A percentile compares a stretch with the other conserved stretches of the same genome.
These are phyloP conservation scores for Tanacetum coccineum DNA, from an alignment of 129 eudicot species.

Conservation along the genomic window DNA sequence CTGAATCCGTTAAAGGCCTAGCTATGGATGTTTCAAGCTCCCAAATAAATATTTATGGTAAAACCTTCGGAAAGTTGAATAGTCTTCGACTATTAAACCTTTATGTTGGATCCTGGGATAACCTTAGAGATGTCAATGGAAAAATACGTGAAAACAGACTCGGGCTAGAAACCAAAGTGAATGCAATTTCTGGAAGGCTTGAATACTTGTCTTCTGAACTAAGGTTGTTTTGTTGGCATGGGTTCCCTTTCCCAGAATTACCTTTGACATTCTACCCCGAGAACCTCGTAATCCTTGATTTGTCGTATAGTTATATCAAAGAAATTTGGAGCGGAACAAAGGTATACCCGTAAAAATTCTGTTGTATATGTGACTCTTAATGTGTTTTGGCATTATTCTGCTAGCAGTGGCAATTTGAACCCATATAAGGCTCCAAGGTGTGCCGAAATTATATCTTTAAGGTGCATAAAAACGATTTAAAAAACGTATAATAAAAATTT, in stretches of 20 bases:
- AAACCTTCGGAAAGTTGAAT: slow-evolving; percentile 30
- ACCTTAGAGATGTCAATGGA: not conserved
- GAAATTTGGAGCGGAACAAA: slow-evolving; percentile 33
- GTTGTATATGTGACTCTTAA: not conserved
- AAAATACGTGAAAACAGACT: slow-evolving; percentile 9
- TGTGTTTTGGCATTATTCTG: too few species aligned
- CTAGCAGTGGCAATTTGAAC: not conserved
- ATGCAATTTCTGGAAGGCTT: slow-evolving; percentile 23
- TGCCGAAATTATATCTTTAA: too few species aligned
- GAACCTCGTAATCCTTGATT: too few species aligned
- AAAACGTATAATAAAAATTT: too few species aligned
- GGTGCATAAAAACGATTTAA: too few species aligned
- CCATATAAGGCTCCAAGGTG: too few species aligned
- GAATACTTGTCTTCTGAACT: too few species aligned
- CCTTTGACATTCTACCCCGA: too few species aligned
- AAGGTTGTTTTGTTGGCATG: too few species aligned
- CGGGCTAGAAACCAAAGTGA: slow-evolving; percentile 34
- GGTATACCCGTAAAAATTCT: slow-evolving; percentile 22
- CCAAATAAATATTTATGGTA: not conserved
- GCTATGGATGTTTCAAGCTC: slow-evolving; percentile 14
- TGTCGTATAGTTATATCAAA: too few species aligned
- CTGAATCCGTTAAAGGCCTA: slow-evolving; percentile 30
- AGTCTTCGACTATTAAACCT: slow-evolving; percentile 27
- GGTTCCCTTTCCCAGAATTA: too few species aligned
- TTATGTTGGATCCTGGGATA: too few species aligned